Percentiles rank a stretch among this genome's conserved stretches.
phyloP scores from a whole-genome alignment of 305 asterid genomes.

The Fraxinus nigra region DNA sequence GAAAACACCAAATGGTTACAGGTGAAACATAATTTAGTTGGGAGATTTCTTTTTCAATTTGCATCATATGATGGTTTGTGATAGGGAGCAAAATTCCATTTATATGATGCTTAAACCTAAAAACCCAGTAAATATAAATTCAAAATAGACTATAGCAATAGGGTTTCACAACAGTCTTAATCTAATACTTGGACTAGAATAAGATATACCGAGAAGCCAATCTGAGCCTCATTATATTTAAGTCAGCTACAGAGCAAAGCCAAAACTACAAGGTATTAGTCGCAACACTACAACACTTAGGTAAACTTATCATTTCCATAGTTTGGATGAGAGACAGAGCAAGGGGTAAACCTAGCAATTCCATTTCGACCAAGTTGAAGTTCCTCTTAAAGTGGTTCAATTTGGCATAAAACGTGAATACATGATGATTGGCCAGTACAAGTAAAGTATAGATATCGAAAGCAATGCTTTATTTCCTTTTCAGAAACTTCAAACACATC shows the following conservation, averaged over 20 bases:
- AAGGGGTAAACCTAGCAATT: background rate
- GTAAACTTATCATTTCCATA: background rate
- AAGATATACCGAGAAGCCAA: background rate
- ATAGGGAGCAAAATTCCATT: background rate
- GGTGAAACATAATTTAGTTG: background rate
- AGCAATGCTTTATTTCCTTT: background rate
- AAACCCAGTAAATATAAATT: background rate
- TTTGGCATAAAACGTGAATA: background rate
- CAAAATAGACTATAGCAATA: background rate
- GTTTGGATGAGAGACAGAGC: background rate
- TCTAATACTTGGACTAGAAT: background rate
- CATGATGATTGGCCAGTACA: background rate
- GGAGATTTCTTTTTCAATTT: constrained; percentile 6
- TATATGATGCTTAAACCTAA: background rate
- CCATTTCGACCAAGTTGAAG: background rate
- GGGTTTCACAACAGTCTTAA: background rate
- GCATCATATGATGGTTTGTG: background rate
- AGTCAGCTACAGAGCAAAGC: background rate
- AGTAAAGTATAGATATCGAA: background rate
- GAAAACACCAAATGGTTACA: background rate
- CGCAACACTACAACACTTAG: background rate
- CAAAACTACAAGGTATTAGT: background rate
- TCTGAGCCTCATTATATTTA: background rate
- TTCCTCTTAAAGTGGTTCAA: background rate
- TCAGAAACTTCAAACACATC: background rate